phyloP scores from a whole-genome alignment of 495 filamentous ascomycete species.

The Peziza echinospora region DNA sequence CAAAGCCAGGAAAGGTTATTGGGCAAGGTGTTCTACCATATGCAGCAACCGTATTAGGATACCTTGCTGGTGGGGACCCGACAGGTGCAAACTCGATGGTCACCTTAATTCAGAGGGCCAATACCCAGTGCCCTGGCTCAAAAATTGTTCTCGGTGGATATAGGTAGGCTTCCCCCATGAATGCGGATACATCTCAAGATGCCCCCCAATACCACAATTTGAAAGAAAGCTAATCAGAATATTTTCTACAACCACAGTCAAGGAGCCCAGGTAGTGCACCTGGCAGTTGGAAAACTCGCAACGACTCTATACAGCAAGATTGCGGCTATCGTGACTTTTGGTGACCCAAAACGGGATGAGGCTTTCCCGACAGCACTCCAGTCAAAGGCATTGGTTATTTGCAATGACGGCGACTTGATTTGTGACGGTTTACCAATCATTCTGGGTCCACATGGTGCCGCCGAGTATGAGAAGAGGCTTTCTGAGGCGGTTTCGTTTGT shows the following conservation, averaged over 20 bases:
- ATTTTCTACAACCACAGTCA: slow-evolving; percentile 2
- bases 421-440: slow-evolving; percentile 32
- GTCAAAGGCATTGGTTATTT: slow-evolving; percentile 30
- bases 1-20: slow-evolving; percentile 1
- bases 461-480: not conserved
- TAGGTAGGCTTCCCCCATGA: not conserved
- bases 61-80: slow-evolving; percentile 2
- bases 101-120: slow-evolving; percentile 1
- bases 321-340: slow-evolving; percentile 33
- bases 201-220: too few species aligned
- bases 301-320: slow-evolving; percentile 26
- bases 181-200: not conserved
- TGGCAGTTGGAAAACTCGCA: not conserved
- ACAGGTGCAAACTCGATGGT: slow-evolving; percentile 5
- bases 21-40: slow-evolving; percentile 10
- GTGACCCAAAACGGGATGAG: slow-evolving; percentile 29
- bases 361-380: slow-evolving; percentile 25
- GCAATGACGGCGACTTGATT: slow-evolving; percentile 32
- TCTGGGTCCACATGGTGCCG: slow-evolving; percentile 24
- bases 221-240: not conserved
- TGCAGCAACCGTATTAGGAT: not conserved
- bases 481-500: not conserved
- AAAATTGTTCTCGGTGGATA: slow-evolving; percentile 5
- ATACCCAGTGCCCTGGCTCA: slow-evolving; percentile 1
- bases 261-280: slow-evolving; percentile 7